Evolutionary conservation across 2,329 filamentous ascomycete genomes (phyloP).

Genomic region (Calonectria hongkongensis): DNA sequence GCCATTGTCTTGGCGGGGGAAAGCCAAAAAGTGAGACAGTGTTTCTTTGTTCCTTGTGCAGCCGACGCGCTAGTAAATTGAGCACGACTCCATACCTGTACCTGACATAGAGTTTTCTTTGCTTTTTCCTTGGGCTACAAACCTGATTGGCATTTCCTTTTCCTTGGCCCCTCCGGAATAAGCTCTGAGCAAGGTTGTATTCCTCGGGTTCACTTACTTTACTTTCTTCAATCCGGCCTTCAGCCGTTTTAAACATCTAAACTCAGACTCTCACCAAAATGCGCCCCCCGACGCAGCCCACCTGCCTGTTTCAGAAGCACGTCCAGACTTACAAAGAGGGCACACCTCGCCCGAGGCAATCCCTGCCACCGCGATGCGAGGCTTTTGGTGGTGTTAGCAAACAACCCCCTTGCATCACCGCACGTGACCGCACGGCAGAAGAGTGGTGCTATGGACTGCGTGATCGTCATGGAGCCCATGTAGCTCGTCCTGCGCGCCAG

Average conservation of each 20-base stretch:
- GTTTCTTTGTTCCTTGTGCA: too few species aligned
- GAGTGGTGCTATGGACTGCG: conserved; percentile 13
- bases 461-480: neutral
- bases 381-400: conserved; percentile 11
- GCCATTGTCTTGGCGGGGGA: neutral
- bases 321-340: neutral
- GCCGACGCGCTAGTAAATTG: neutral
- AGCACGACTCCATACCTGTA: neutral
- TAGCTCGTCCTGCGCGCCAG: neutral
- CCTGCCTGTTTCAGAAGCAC: conserved; percentile 19
- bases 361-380: conserved; percentile 1
- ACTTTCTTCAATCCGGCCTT: neutral
- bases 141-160: neutral
- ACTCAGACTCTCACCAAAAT: neutral
- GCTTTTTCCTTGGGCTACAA: neutral
- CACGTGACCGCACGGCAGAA: conserved; percentile 5
- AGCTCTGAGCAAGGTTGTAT: too few species aligned
- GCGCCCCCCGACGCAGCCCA: neutral
- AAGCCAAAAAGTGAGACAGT: neutral
- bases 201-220: neutral
- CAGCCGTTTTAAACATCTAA: neutral
- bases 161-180: too few species aligned
- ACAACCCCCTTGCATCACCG: neutral
- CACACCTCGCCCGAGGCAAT: neutral
- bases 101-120: neutral